A percentile compares a stretch with the other conserved stretches of the same genome.
These are phyloP conservation scores for Lyophyllum atratum DNA, from an alignment of 768 basidiomycete genomes.

Conservation along the genomic window DNA sequence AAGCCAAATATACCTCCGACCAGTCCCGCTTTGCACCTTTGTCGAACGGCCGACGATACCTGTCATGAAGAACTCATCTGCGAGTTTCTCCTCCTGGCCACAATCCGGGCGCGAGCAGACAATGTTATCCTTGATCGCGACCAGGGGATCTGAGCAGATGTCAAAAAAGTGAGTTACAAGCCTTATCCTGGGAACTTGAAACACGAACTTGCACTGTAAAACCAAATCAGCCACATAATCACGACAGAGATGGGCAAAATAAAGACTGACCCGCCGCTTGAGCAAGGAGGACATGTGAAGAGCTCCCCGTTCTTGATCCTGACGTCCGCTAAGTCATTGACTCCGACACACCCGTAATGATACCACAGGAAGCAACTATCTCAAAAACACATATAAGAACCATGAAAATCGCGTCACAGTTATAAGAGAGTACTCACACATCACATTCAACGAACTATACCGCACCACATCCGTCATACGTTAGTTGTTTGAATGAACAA, in stretches of 20 bases:
- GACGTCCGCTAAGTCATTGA: slow-evolving; percentile 33
- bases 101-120: slow-evolving; percentile 32
- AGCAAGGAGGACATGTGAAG: slow-evolving; percentile 48
- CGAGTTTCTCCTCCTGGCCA: slow-evolving; percentile 12
- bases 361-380: slow-evolving; percentile 48
- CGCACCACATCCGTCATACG: neutral
- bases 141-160: slow-evolving; percentile 12
- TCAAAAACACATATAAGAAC: neutral
- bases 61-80: slow-evolving; percentile 32
- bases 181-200: neutral
- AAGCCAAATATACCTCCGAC: slow-evolving; percentile 30
- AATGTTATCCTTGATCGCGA: slow-evolving; percentile 1
- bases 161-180: neutral
- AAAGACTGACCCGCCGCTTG: slow-evolving; percentile 27
- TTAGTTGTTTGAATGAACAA: too few species aligned
- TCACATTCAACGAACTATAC: slow-evolving; percentile 30
- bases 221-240: neutral
- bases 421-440: neutral
- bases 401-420: slow-evolving; percentile 12
- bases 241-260: slow-evolving; percentile 2
- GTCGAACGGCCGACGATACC: slow-evolving; percentile 33
- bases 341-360: slow-evolving; percentile 53
- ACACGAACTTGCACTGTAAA: slow-evolving; percentile 17
- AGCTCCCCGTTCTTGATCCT: slow-evolving; percentile 29
- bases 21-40: slow-evolving; percentile 24